Evolutionary conservation across 2,329 filamentous ascomycete species (phyloP), one percentile per base, ranked within the genome.

Genomic region (Venturia oleaginea): DNA sequence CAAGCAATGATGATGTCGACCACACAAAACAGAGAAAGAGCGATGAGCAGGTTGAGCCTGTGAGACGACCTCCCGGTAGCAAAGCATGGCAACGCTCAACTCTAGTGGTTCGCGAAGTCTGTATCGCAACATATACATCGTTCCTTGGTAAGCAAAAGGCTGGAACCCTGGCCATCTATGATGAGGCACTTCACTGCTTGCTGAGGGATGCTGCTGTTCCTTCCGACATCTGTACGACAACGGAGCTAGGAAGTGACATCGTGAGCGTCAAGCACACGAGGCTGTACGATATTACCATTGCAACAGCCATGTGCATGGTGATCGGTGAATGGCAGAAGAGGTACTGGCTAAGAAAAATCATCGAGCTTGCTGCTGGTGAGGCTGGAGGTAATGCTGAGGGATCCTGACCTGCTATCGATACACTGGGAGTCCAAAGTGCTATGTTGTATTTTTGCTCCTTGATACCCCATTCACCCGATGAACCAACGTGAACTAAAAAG

Each of bases 261-360:
- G 48, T 24, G 22, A 48, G 24, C 19, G 60, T 65, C 1, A 62
- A 63, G 60, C 37, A 63, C 8, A 68, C 70, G 10, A 59, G 55
- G 4, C 24, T 75, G 8, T 74, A 74, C 62, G 68, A 71, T 19
- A 66, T 73, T 1, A 69, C 75, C 32, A 61, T 75, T 1, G 71
- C 72, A 32, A 75, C 72, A 4, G 72, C 68, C 4, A 67, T 72
- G 65, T 75, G 72, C 59, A 74, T 75, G 72, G 67, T 72, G 10
- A 67, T 66, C 8, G 69, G 69, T 3, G 73, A 75, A 63, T 71
- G 71, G 60, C 69, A 73, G 66, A 75, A 75, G 4, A 59, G 40
- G 22, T 46, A 51, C 13, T 42, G 32, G 10, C 30, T 64, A 17
- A 55, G 17, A 15, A 55, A 55, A 27, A 54, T 32, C 17, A 59